Conservation (phyloP, 2,329 filamentous ascomycete species). For the Amphichorda felina region DNA sequence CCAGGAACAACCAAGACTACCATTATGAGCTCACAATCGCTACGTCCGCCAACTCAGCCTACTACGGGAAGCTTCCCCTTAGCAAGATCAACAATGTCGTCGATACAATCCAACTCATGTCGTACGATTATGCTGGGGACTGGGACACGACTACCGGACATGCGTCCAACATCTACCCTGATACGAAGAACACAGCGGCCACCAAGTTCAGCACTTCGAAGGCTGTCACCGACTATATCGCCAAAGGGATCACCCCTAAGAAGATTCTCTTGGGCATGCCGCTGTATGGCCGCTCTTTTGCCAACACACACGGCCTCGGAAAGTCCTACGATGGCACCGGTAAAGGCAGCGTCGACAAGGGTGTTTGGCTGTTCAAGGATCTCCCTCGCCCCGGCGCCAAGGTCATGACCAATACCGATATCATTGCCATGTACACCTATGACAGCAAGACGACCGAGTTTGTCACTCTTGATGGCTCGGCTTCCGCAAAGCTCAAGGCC, state of each 20-base stretch:
- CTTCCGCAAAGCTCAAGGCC: conserved; percentile 48
- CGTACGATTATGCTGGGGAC: conserved; percentile 61
- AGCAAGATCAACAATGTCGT: conserved; percentile 30
- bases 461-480: conserved; percentile 57
- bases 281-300: conserved; percentile 64
- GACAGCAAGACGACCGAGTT: conserved; percentile 45
- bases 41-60: conserved; percentile 29
- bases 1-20: conserved; percentile 25
- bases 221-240: conserved; percentile 53
- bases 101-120: conserved; percentile 54
- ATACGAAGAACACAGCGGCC: conserved; percentile 32
- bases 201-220: conserved; percentile 58
- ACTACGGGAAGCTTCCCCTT: conserved; percentile 36
- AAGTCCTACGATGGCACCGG: conserved; percentile 5
- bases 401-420: conserved; percentile 45
- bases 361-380: conserved; percentile 63
- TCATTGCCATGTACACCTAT: conserved; percentile 62
- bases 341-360: conserved; percentile 30
- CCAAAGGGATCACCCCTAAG: conserved; percentile 42
- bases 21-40: conserved; percentile 41
- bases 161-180: conserved; percentile 56
- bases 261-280: conserved; percentile 73
- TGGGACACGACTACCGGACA: conserved; percentile 56
- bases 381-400: conserved; percentile 49
- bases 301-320: conserved; percentile 15